Evolutionary conservation across 495 filamentous ascomycete genomes (phyloP).

Genomic region (Aspergillus coremiiformis): DNA sequence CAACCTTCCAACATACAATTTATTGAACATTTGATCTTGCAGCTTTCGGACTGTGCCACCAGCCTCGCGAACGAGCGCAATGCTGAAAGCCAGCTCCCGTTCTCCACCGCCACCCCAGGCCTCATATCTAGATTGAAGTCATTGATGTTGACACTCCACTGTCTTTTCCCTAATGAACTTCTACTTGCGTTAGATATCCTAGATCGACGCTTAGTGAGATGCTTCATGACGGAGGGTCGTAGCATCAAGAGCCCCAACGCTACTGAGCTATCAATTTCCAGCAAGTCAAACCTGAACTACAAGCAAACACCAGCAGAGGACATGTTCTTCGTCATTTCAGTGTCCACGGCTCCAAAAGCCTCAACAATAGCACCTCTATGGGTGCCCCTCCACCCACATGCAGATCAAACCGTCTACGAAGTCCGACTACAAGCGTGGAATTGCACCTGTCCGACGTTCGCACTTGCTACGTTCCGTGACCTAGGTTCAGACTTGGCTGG

Average conservation of each 20-base stretch:
- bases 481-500: slow-evolving; percentile 2
- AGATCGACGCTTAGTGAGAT: slow-evolving; percentile 61
- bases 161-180: slow-evolving; percentile 46
- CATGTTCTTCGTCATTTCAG: slow-evolving; percentile 36
- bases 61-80: neutral
- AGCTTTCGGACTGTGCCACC: slow-evolving; percentile 13
- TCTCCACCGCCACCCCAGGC: slow-evolving; percentile 17
- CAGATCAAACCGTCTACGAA: slow-evolving; percentile 47
- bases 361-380: slow-evolving; percentile 4
- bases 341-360: slow-evolving; percentile 34
- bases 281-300: neutral
- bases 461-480: slow-evolving; percentile 57
- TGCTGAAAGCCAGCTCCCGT: slow-evolving; percentile 13
- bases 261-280: neutral
- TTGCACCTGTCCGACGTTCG: slow-evolving; percentile 79
- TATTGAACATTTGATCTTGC: slow-evolving; percentile 23
- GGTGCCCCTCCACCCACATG: slow-evolving; percentile 6
- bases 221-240: slow-evolving; percentile 17
- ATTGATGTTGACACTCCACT: slow-evolving; percentile 47
- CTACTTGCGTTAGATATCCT: slow-evolving; percentile 77
- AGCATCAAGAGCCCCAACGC: neutral
- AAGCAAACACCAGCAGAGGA: slow-evolving; percentile 12
- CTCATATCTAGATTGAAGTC: slow-evolving; percentile 26
- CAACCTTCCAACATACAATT: slow-evolving; percentile 14
- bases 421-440: slow-evolving; percentile 75